phyloP scores from a whole-genome alignment of 805 yeast species.

The Lipomyces kockii region DNA sequence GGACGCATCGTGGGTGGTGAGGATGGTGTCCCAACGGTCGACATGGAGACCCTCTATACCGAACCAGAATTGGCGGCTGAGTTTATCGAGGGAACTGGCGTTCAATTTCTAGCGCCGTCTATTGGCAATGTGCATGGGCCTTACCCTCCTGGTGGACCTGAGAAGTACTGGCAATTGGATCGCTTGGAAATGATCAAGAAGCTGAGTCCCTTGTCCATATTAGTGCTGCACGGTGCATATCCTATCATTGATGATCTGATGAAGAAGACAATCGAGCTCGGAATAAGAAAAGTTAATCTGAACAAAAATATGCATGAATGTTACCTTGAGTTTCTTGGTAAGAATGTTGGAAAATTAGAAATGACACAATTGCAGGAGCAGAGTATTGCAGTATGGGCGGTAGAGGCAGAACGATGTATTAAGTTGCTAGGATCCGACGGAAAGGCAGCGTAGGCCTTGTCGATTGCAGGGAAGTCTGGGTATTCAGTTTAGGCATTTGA shows the following conservation, averaged over 20 bases:
- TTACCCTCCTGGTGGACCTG: conserved; percentile 47
- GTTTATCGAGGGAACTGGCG: conserved; percentile 45
- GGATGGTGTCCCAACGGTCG: conserved; percentile 46
- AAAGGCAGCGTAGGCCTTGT: conserved; percentile 33
- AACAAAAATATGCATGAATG: conserved; percentile 44
- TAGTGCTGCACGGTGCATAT: conserved; percentile 49
- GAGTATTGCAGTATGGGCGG: conserved; percentile 39
- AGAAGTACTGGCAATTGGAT: conserved; percentile 43
- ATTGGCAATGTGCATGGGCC: conserved; percentile 50
- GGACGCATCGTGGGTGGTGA: conserved; percentile 50
- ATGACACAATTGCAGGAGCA: conserved; percentile 44
- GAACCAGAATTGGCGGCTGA: conserved; percentile 45
- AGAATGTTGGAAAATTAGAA: conserved; percentile 39
- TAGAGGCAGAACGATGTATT: conserved; percentile 44
- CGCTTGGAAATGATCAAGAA: conserved; percentile 36
- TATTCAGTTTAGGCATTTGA: no score
- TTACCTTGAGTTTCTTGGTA: conserved; percentile 41
- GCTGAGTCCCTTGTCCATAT: conserved; percentile 36
- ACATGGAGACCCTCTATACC: conserved; percentile 45
- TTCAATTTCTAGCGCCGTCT: conserved; percentile 48
- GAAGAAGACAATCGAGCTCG: conserved; percentile 40
- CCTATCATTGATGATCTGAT: conserved; percentile 44
- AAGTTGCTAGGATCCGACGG: conserved; percentile 43
- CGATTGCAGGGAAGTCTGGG: no score
- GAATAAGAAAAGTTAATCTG: conserved; percentile 46